phyloP scores from a whole-genome alignment of 192 early-diverging fungal species.

The Nowakowskiella sp. region DNA sequence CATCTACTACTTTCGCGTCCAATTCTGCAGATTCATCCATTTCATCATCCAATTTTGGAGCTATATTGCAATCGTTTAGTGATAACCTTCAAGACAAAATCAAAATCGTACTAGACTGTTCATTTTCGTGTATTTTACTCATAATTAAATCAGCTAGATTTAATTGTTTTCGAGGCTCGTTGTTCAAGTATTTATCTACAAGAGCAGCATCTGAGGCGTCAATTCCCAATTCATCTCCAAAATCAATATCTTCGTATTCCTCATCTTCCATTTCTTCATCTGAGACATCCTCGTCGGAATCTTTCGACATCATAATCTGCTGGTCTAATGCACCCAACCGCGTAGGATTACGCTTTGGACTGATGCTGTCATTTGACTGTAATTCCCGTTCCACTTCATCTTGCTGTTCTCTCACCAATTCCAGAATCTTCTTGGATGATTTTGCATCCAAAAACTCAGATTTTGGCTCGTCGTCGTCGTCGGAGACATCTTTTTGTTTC shows the following conservation, averaged over 20 bases:
- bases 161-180: conserved; percentile 71
- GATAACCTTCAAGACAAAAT: not conserved
- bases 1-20: conserved; percentile 86
- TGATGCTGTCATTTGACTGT: conserved; percentile 4
- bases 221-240: conserved; percentile 55
- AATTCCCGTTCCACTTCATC: conserved; percentile 64
- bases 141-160: conserved; percentile 95
- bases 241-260: conserved; percentile 57
- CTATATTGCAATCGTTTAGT: conserved; percentile 12
- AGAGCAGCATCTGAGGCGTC: conserved; percentile 69
- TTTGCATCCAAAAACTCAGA: conserved; percentile 78
- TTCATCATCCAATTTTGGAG: conserved; percentile 17
- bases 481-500: too few relatives aligned
- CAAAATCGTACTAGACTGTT: conserved; percentile 10
- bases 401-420: conserved; percentile 86
- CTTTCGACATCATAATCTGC: conserved; percentile 35
- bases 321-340: not conserved
- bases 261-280: conserved; percentile 58
- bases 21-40: conserved; percentile 24
- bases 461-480: too few relatives aligned
- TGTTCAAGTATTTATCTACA: conserved; percentile 87
- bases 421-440: conserved; percentile 80
- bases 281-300: conserved; percentile 52
- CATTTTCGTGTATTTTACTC: conserved; percentile 71
- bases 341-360: not conserved